Percentiles rank a stretch among this genome's conserved stretches.
phyloP scores from a whole-genome alignment of 2,329 filamentous ascomycete species.

The Hypoxylon sp. region DNA sequence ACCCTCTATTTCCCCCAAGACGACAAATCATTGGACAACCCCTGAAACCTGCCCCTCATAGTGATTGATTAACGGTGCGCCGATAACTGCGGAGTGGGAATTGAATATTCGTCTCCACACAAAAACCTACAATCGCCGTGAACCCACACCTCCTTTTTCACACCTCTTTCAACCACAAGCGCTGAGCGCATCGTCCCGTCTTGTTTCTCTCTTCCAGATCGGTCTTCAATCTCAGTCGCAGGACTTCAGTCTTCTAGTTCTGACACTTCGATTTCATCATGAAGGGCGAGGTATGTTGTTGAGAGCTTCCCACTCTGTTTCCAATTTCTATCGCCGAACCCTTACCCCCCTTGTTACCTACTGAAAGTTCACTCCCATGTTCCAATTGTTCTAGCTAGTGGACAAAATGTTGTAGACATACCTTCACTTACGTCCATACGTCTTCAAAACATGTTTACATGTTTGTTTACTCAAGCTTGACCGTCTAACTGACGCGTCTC shows the following conservation, averaged over 20 bases:
- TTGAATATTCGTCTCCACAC: constrained; percentile 42
- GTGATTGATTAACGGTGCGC: constrained; percentile 22
- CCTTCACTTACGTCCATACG: background rate
- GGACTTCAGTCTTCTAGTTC: constrained; percentile 32
- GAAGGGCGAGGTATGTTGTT: constrained; percentile 69
- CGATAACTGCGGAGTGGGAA: constrained; percentile 21
- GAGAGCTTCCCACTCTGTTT: constrained; percentile 23
- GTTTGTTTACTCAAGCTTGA: constrained; percentile 4
- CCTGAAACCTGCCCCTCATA: constrained; percentile 46
- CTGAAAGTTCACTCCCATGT: constrained; percentile 17
- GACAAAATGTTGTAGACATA: constrained; percentile 16
- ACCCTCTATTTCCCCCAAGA: constrained; percentile 23
- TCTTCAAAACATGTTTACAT: constrained; percentile 6
- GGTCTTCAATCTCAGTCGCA: constrained; percentile 39
- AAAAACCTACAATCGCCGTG: constrained; percentile 41
- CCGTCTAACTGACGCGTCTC: constrained; percentile 40
- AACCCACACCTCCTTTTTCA: constrained; percentile 53
- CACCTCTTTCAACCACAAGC: constrained; percentile 43
- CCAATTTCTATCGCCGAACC: constrained; percentile 11
- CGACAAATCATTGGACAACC: constrained; percentile 36
- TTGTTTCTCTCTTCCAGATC: constrained; percentile 36
- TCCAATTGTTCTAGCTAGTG: constrained; percentile 12
- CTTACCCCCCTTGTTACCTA: constrained; percentile 13
- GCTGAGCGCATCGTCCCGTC: constrained; percentile 49
- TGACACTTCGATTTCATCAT: constrained; percentile 58